Percentiles rank a stretch among this genome's conserved stretches.
Conservation (phyloP, 257 asterid species). For the Orobanche coerulescens region DNA sequence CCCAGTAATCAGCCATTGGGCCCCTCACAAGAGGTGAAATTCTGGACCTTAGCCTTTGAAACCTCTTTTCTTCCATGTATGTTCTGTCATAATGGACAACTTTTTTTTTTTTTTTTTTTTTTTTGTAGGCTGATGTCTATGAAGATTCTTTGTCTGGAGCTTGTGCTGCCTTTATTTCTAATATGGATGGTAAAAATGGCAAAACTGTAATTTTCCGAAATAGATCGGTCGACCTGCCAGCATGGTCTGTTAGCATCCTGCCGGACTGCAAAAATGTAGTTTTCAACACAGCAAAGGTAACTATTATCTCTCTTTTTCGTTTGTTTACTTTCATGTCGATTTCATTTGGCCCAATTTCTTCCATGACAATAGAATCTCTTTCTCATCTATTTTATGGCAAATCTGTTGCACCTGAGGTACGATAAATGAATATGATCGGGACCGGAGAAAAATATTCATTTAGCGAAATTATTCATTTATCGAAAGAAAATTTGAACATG, state of each 20-base stretch:
- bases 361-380: not conserved
- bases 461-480: too few species aligned
- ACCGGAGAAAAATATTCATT: too few species aligned
- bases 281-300: conserved; percentile 90
- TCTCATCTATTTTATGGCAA: not conserved
- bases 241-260: conserved; percentile 93
- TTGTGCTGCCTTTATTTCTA: conserved; percentile 78
- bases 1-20: conserved; percentile 48
- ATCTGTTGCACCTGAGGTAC: conserved; percentile 10
- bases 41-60: not conserved
- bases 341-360: conserved; percentile 16
- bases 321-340: conserved; percentile 1
- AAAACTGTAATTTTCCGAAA: conserved; percentile 52
- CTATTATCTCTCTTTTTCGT: conserved; percentile 15
- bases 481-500: too few species aligned
- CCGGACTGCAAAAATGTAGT: conserved; percentile 81
- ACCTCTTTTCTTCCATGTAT: not conserved
- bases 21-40: conserved; percentile 68
- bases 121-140: conserved; percentile 71
- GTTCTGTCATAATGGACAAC: not conserved
- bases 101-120: not conserved
- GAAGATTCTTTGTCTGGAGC: conserved; percentile 54
- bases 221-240: conserved; percentile 57
- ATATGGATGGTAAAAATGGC: conserved; percentile 66
- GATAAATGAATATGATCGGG: too few species aligned